Evolutionary conservation across 1,284 basidiomycete species (phyloP).

Genomic region (Moniliella sp.): DNA sequence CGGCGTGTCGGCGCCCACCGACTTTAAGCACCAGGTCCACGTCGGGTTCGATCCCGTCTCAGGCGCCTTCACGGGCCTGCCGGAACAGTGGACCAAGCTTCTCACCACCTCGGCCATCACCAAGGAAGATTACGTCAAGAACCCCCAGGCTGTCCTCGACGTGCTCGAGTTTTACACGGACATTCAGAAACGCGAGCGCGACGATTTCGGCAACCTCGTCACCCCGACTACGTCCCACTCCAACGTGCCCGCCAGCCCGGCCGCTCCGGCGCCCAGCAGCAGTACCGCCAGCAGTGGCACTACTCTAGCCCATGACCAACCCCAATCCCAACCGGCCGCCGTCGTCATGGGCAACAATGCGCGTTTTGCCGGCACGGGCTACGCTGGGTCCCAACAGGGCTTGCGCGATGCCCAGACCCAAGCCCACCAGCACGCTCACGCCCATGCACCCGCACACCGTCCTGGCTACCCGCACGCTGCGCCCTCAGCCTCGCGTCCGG

Average conservation of each 20-base stretch:
- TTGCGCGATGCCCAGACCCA: too few relatives aligned
- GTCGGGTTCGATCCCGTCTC: constrained; percentile 86
- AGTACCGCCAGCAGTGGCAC: too few relatives aligned
- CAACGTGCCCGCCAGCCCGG: neutral
- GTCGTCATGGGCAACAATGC: constrained; percentile 3
- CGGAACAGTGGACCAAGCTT: constrained; percentile 86
- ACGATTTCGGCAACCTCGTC: constrained; percentile 42
- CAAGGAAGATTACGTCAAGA: constrained; percentile 82
- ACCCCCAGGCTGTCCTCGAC: constrained; percentile 87
- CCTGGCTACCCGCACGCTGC: too few relatives aligned
- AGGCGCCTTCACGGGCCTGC: constrained; percentile 82
- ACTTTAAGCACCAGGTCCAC: constrained; percentile 94
- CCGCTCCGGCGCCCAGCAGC: too few relatives aligned
- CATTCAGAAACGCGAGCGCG: constrained; percentile 73
- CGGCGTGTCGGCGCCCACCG: constrained; percentile 78
- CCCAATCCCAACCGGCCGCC: constrained; percentile 19
- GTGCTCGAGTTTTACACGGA: constrained; percentile 96
- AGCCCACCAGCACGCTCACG: too few relatives aligned
- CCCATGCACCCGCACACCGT: too few relatives aligned
- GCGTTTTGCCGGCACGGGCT: constrained; percentile 7
- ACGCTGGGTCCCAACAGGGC: constrained; percentile 2
- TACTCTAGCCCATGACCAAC: constrained; percentile 18
- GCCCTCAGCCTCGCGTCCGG: too few relatives aligned
- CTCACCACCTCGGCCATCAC: constrained; percentile 91
- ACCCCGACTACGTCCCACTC: too few relatives aligned